phyloP scores from a whole-genome alignment of 768 basidiomycete species.

The Russula ochroleuca region DNA sequence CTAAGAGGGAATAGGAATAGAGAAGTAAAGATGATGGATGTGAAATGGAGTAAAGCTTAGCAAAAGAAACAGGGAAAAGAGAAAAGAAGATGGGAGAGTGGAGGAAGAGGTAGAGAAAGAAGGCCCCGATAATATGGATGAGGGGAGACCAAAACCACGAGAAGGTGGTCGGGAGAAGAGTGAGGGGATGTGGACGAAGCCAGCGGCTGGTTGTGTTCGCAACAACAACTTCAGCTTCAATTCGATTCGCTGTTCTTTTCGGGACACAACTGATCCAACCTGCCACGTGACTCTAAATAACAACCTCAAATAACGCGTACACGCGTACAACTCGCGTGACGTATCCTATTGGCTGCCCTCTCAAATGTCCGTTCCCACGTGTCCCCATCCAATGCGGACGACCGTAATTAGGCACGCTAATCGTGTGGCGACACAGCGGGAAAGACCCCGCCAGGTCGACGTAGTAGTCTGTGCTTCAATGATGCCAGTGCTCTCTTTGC shows the following conservation, averaged over 20 bases:
- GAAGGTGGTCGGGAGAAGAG: constrained; percentile 12
- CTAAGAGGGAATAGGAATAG: constrained; percentile 19
- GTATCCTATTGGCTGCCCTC: background rate
- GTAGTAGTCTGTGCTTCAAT: constrained; percentile 61
- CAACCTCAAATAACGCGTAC: constrained; percentile 28
- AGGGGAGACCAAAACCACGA: constrained; percentile 17
- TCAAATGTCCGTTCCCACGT: constrained; percentile 37
- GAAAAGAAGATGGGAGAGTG: constrained; percentile 20
- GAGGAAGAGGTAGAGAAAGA: constrained; percentile 3
- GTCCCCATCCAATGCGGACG: too few relatives aligned
- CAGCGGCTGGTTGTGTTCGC: constrained; percentile 28
- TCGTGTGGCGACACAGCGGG: background rate
- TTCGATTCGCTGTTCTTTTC: background rate
- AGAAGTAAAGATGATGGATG: constrained; percentile 21
- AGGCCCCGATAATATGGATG: constrained; percentile 18
- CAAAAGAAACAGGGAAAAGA: constrained; percentile 20
- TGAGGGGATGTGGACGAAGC: constrained; percentile 21
- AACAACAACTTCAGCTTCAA: constrained; percentile 14
- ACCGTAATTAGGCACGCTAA: too few relatives aligned
- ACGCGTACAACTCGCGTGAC: constrained; percentile 25
- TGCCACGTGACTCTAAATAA: constrained; percentile 26
- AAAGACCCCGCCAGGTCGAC: constrained; percentile 38
- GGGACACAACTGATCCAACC: constrained; percentile 23
- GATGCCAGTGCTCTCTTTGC: constrained; percentile 62
- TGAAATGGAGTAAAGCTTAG: constrained; percentile 11